Evolutionary conservation across 2,329 filamentous ascomycete genomes (phyloP).

Genomic region (Phyllosticta citribraziliensis): DNA sequence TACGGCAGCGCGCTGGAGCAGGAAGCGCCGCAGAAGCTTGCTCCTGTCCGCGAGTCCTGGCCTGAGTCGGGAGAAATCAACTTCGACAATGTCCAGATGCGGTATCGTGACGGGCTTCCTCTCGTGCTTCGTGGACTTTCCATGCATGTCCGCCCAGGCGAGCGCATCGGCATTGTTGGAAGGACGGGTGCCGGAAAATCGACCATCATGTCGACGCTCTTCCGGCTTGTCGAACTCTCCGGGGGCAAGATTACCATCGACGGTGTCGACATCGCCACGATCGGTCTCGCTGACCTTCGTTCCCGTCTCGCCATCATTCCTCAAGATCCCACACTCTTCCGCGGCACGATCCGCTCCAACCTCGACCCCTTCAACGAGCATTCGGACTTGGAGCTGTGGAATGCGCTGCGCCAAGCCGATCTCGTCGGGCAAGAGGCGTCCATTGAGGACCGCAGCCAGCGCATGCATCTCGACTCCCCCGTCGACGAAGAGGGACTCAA

Average conservation of each 20-base stretch:
- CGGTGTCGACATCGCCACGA: conserved; percentile 52
- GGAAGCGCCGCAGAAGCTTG: conserved; percentile 73
- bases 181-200: conserved; percentile 77
- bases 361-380: conserved; percentile 75
- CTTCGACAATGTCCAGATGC: conserved; percentile 42
- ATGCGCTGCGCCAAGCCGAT: conserved; percentile 65
- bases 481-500: conserved; percentile 95
- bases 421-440: conserved; percentile 48
- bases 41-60: conserved; percentile 64
- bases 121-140: conserved; percentile 39
- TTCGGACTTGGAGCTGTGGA: conserved; percentile 68
- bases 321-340: conserved; percentile 76
- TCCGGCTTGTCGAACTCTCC: conserved; percentile 52
- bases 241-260: conserved; percentile 41
- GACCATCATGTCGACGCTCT: conserved; percentile 73
- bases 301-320: conserved; percentile 74
- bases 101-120: conserved; percentile 40
- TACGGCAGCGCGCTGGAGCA: conserved; percentile 82
- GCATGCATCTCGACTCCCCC: conserved; percentile 70
- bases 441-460: conserved; percentile 38
- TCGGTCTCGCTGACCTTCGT: conserved; percentile 66
- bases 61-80: conserved; percentile 67
- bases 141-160: conserved; percentile 65
- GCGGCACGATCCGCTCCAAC: conserved; percentile 68
- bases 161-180: conserved; percentile 72